Evolutionary conservation across 2,329 filamentous ascomycete genomes (phyloP).

Genomic region (Colletotrichum gigasporum): DNA sequence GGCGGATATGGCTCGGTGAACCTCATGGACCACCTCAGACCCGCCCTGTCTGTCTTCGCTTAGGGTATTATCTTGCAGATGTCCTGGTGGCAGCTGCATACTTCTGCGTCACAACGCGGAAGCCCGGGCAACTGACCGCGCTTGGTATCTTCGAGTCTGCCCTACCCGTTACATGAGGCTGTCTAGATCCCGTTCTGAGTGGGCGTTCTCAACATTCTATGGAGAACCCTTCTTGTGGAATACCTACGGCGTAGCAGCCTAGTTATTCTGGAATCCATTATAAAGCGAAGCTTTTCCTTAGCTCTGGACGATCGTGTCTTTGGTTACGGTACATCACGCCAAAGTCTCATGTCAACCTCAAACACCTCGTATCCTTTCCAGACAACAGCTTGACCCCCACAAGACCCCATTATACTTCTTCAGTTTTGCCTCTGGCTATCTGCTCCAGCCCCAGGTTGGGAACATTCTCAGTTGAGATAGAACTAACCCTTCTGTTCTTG

Average conservation of each 20-base stretch:
- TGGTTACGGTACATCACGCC: background rate
- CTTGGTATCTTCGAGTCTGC: conserved; percentile 23
- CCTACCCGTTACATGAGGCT: conserved; percentile 26
- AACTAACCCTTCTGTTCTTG: too few relatives aligned
- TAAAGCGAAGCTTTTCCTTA: conserved; percentile 10
- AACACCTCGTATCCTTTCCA: background rate
- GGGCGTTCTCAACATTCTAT: background rate
- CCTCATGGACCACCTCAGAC: background rate
- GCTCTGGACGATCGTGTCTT: background rate
- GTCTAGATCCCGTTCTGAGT: conserved; percentile 2
- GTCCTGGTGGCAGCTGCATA: conserved; percentile 8
- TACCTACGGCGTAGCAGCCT: background rate
- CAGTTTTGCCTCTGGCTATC: too few relatives aligned
- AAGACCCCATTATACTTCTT: too few relatives aligned
- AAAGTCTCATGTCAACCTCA: background rate
- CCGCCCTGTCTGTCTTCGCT: background rate
- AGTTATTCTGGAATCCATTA: conserved; percentile 9
- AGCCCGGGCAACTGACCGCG: conserved; percentile 16
- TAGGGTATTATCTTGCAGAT: conserved; percentile 2
- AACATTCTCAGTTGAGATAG: too few relatives aligned
- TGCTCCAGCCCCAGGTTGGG: too few relatives aligned
- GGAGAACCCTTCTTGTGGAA: background rate
- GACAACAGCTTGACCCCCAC: too few relatives aligned
- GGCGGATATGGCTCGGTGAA: background rate
- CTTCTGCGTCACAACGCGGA: conserved; percentile 27